phyloP scores from a whole-genome alignment of 345 rosid species.

The Pugionium dolabratum region DNA sequence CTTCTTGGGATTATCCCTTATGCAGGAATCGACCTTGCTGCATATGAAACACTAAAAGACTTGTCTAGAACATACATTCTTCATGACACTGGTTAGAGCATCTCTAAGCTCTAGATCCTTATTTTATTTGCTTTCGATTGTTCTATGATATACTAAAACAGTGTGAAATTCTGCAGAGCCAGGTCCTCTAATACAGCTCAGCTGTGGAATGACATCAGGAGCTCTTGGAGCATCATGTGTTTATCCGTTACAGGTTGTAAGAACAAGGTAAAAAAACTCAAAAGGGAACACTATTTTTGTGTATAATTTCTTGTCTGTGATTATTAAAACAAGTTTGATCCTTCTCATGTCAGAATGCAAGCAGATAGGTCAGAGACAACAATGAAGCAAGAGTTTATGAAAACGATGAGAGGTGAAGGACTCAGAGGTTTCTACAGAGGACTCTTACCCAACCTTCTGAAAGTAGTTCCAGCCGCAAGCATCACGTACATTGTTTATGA shows the following conservation, averaged over 20 bases:
- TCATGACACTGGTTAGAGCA: constrained; percentile 61
- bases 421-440: constrained; percentile 93
- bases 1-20: constrained; percentile 95
- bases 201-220: constrained; percentile 93
- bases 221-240: constrained; percentile 93
- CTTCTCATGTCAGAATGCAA: constrained; percentile 70
- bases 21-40: constrained; percentile 96
- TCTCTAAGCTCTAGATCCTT: not conserved
- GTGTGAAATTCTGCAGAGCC: constrained; percentile 55
- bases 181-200: constrained; percentile 83
- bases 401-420: constrained; percentile 80
- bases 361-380: constrained; percentile 63
- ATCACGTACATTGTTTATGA: constrained; percentile 75
- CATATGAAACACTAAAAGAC: constrained; percentile 91
- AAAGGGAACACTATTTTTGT: not conserved
- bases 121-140: constrained; percentile 1
- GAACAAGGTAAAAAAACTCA: constrained; percentile 69
- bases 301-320: constrained; percentile 2
- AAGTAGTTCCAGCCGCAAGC: constrained; percentile 67
- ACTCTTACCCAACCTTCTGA: constrained; percentile 87
- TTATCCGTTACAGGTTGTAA: constrained; percentile 93
- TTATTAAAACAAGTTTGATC: constrained; percentile 14
- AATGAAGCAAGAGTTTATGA: constrained; percentile 88
- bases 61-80: constrained; percentile 80
- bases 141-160: constrained; percentile 16